phyloP scores from a whole-genome alignment of 306 rosid species.

The Luffa acutangula region DNA sequence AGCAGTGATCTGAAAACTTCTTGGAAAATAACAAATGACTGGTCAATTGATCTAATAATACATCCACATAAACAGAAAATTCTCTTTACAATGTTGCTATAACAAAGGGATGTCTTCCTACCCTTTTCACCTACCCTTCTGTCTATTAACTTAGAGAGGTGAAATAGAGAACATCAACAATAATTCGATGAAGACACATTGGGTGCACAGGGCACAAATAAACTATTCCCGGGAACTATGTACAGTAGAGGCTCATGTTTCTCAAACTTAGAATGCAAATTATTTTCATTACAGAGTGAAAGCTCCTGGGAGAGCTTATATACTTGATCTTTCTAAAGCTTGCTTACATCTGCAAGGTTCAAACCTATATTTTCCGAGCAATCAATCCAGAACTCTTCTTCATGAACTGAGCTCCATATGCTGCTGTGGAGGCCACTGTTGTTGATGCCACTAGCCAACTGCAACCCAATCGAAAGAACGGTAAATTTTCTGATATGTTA shows the following conservation, averaged over 20 bases:
- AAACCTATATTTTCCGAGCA: constrained; percentile 13
- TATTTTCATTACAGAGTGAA: neutral
- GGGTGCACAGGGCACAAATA: neutral
- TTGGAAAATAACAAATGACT: neutral
- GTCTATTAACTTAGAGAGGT: neutral
- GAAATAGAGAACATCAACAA: neutral
- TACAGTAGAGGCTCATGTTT: neutral
- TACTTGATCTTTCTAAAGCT: neutral
- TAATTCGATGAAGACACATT: neutral
- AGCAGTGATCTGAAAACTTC: neutral
- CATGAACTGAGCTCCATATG: constrained; percentile 50
- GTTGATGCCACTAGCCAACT: constrained; percentile 94
- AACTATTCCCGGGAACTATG: neutral
- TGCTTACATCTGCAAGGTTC: neutral
- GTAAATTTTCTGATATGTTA: neutral
- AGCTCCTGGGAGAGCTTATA: too few species aligned
- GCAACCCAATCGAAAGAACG: constrained; percentile 15
- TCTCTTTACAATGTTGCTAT: neutral
- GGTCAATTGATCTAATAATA: neutral
- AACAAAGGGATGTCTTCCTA: neutral
- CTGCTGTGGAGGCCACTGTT: constrained; percentile 50
- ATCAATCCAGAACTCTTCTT: constrained; percentile 23
- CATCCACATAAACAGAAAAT: neutral
- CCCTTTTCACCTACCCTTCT: neutral
- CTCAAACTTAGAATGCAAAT: neutral